Evolutionary conservation across 371 early-diverging fungal genomes (phyloP), one percentile per base, ranked within the genome.

Genomic region (Mucor sp.): DNA sequence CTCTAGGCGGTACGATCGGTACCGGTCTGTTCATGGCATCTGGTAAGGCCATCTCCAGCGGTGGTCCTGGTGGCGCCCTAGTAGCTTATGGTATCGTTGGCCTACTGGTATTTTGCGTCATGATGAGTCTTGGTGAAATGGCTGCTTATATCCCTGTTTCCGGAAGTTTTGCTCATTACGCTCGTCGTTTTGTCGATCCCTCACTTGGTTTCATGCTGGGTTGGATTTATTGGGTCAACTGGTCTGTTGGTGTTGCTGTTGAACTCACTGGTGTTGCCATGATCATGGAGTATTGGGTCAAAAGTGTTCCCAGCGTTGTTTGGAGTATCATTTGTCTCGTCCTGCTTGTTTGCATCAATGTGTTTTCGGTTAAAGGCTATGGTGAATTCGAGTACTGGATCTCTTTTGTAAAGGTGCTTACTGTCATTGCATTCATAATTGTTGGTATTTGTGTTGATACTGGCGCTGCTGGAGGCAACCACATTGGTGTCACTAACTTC

Each of bases 11-110:
- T 15, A 87, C 87, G 0, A 84, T 87, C 50, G 89, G 89, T 67
- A 96, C 95, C 17, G 96, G 95, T 60, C 79, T 96, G 12, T 94
- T 94, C 74, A 85, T 95, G 68, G 92, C 91, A 7, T 91, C 92
- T 25, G 96, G 95, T 59, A 82, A 86, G 44, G 88, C 92, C 4
- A 85, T 95, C 28, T 83, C 87, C 4, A 69, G 74, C 6, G 96
- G 92, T 23, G 96, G 96, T 2, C 94, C 77, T 32, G 87, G 78
- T 9, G 93, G 94, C 33, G 83, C 89, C 1, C 71, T 93, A 61
- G 69, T 91, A 6, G 90, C 91, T 12, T 95, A 90, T 60, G 62
- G 68, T 32, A 63, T 88, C 44, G 86, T 90, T 7, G 93, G 93
- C n/a, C 68, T 88, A 6, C 82, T 91, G 80, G 91, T 95, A 2